A percentile compares a stretch with the other conserved stretches of the same genome.
Conservation (phyloP, 345 rosid species). For the Eucalyptus victrix region DNA sequence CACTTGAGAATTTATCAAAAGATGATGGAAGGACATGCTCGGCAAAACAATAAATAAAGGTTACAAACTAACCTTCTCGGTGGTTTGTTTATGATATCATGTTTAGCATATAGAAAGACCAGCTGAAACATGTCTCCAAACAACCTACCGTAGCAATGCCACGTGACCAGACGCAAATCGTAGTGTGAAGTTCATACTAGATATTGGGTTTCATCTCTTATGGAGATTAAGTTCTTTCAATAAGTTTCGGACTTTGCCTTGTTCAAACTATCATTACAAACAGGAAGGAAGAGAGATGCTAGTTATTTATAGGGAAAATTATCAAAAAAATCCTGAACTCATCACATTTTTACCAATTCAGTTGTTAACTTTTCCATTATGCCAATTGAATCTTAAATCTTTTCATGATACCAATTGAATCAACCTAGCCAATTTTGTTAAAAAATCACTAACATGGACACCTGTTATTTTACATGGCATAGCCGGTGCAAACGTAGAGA, state of each 20-base stretch:
- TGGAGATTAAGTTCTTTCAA: neutral
- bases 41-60: too few species aligned
- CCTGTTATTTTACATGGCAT: too few species aligned
- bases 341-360: rapidly evolving
- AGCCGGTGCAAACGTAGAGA: rapidly evolving
- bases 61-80: neutral
- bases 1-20: neutral
- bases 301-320: neutral
- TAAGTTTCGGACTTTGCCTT: neutral
- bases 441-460: rapidly evolving
- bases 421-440: too few species aligned
- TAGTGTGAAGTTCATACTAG: neutral
- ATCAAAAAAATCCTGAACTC: rapidly evolving
- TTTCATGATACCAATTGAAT: too few species aligned
- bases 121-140: neutral
- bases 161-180: rapidly evolving
- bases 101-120: neutral
- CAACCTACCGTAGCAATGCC: rapidly evolving
- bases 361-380: rapidly evolving
- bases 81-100: neutral
- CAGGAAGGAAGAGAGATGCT: neutral
- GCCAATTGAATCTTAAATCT: too few species aligned
- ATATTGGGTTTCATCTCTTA: neutral
- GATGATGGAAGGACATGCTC: too few species aligned
- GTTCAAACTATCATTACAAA: too few species aligned